A percentile compares a stretch with the other conserved stretches of the same genome.
Conservation (phyloP, 371 early-diverging fungal genomes). For the Mortierella sp. region DNA sequence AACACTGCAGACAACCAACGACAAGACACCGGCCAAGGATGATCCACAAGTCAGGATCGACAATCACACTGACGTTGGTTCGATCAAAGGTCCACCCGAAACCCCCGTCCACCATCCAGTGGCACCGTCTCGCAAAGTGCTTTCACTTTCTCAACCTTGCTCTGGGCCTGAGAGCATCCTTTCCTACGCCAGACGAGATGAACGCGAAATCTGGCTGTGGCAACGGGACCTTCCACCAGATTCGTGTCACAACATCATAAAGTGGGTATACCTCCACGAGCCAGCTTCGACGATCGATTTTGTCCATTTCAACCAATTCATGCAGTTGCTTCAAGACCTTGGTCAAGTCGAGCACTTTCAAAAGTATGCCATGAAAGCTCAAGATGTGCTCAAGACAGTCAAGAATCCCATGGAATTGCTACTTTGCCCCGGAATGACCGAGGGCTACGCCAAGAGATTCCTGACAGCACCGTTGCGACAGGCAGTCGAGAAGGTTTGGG, state of each 20-base stretch:
- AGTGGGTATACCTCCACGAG: conserved; percentile 6
- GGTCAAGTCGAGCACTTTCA: conserved; percentile 11
- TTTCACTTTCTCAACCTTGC: not conserved
- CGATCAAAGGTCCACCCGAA: too few species aligned
- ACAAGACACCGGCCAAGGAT: too few species aligned
- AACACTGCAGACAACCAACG: too few species aligned
- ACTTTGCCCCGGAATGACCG: not conserved
- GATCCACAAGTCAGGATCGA: too few species aligned
- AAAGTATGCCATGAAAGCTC: conserved; percentile 1
- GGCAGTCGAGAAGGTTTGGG: too few species aligned
- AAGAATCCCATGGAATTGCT: too few species aligned
- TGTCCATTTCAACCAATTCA: conserved; percentile 3
- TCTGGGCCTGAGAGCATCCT: not conserved
- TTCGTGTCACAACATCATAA: conserved; percentile 13
- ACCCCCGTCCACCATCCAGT: too few species aligned
- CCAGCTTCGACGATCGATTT: not conserved
- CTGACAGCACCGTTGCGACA: not conserved
- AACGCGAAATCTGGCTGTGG: conserved; percentile 16
- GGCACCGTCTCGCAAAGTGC: not conserved
- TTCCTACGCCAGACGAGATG: not conserved
- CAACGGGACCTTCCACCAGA: not conserved
- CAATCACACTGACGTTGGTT: too few species aligned
- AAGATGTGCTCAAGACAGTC: not conserved
- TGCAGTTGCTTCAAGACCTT: conserved; percentile 1
- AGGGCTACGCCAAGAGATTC: not conserved